Base-by-base conservation (phyloP, 176 grass and related monocot species). In the Aegilops sharonensis region DNA sequence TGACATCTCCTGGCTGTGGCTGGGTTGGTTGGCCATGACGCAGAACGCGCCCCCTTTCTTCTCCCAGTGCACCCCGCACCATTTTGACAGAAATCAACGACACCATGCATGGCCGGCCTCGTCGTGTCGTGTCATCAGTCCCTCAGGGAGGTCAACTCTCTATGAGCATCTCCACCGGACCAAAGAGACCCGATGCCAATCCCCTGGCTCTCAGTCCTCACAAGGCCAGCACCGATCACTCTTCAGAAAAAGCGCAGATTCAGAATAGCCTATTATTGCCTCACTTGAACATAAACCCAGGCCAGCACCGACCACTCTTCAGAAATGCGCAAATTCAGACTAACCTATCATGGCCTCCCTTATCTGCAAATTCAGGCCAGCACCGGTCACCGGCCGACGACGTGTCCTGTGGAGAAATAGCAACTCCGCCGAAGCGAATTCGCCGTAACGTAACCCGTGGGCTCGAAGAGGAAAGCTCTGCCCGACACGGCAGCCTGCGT, bases 31-130 rank as follows among this genome's bases (percentile, higher is more conserved):
- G 78, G 64, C 57, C 50, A 78, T 71, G 83, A 64, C 60, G 83
- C 77, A 68, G 75, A 35, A 15, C 47, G 21, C 36, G 36, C 4
- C 77, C 63, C 68, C 48, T 47, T 57, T 18, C 43, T 13, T 48
- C 42, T 21, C 21, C 83, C 15, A 61, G 62, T 89, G 77, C 83
- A 20, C 72, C 1, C 30, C 6, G 40, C 79, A 72, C 88, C 52
- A 61, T 78, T 47, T 82, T 72, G 54, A 52, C 79, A 86, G 0
- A 57, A 57, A 2, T 57, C 54, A 57, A 2, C 54, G 54, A 57
- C 6, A 8, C 43, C 4, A 17, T 6, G 45, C 6, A 57, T 54
- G 50, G 50, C 50, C 54, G 54, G 54, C 15, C 18, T 21, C 54
- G 54, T 21, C 48, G 4, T 4, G 43, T 17, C 15, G 15, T 6